Evolutionary conservation across 2,329 filamentous ascomycete species (phyloP), one percentile per base, ranked within the genome.

Genomic region (Magnaporthiopsis incrustans): DNA sequence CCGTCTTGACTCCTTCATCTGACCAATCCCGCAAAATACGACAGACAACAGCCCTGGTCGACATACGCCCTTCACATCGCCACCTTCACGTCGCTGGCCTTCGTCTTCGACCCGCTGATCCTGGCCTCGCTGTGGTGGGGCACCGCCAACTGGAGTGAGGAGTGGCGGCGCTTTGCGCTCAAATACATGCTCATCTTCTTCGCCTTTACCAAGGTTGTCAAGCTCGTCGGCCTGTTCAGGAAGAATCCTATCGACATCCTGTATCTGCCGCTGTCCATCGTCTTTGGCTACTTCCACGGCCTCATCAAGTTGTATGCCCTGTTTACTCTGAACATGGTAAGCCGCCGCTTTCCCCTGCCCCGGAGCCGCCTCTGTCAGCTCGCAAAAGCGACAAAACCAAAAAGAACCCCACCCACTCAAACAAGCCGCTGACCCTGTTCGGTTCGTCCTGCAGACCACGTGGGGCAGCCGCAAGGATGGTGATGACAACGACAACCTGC

Each of bases 381-480:
- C 11, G 12, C 33, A n/a, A n/a, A n/a, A n/a, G n/a, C n/a, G n/a
- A n/a, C 30, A 30, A 5, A 30, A 30, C 4, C 4, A 30, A 30
- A 30, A 30, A 30, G 7, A 3, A 27, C 33, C 12, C 53, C 18
- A n/a, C 65, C 12, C 64, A 61, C 67, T 66, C 65, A 38, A 44
- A 25, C 18, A 59, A 25, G 4, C 50, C 27, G 59, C 33, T 64
- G 27, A 63, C 60, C 53, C 63, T 44, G 11, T 25, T 10, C 6
- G 38, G 18, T 33, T 33, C 25, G 14, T 59, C 35, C 50, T 61
- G 15, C 73, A 97, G 93, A 97, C 93, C 59, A 94, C 92, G 63
- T 97, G 93, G 93, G 93, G 93, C 73, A 97, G 92, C 77, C 89
- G 93, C 76, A 91, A 92, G 71, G 93, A 95, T 71, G 93, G 92